These are phyloP conservation scores for Penicillium sp. DNA, from an alignment of 2,329 filamentous ascomycete species.

Conservation along the genomic window DNA sequence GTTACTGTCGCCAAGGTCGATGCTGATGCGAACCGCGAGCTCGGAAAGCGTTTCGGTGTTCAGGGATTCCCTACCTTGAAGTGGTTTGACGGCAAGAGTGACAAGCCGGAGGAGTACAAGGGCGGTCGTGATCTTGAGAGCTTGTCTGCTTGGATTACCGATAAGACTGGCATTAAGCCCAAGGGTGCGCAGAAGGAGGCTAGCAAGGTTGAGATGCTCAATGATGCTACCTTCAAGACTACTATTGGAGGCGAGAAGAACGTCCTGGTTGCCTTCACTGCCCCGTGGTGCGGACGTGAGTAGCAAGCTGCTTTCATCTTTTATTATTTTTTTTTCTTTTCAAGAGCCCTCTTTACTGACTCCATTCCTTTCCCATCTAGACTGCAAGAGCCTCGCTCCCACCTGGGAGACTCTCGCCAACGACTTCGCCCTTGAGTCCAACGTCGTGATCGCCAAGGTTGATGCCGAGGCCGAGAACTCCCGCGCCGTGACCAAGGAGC, in stretches of 20 bases:
- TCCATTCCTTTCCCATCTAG: slow-evolving; percentile 47
- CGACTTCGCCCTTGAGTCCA: slow-evolving; percentile 74
- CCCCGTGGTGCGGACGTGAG: slow-evolving; percentile 97
- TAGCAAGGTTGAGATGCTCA: slow-evolving; percentile 77
- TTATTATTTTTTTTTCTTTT: too few species aligned
- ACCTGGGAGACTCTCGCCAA: slow-evolving; percentile 83
- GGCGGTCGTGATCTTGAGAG: slow-evolving; percentile 86
- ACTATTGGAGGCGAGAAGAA: slow-evolving; percentile 81
- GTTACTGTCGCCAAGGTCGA: slow-evolving; percentile 95
- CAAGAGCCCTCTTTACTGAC: slow-evolving; percentile 2
- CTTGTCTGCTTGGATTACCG: slow-evolving; percentile 73
- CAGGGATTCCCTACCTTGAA: slow-evolving; percentile 97
- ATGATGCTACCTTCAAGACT: slow-evolving; percentile 74
- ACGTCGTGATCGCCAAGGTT: slow-evolving; percentile 88
- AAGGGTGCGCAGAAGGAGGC: slow-evolving; percentile 64
- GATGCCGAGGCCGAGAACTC: slow-evolving; percentile 86
- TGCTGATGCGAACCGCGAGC: slow-evolving; percentile 79
- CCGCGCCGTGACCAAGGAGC: slow-evolving; percentile 73
- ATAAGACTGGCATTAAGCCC: slow-evolving; percentile 82
- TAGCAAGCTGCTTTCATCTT: slow-evolving; percentile 30
- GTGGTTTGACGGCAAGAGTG: slow-evolving; percentile 94
- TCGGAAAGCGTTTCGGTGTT: slow-evolving; percentile 84
- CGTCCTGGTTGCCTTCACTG: slow-evolving; percentile 93
- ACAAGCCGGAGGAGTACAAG: slow-evolving; percentile 80
- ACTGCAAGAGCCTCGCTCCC: slow-evolving; percentile 94